Conservation (phyloP, 208 protist species). For the Trypanosoma conorhini region DNA sequence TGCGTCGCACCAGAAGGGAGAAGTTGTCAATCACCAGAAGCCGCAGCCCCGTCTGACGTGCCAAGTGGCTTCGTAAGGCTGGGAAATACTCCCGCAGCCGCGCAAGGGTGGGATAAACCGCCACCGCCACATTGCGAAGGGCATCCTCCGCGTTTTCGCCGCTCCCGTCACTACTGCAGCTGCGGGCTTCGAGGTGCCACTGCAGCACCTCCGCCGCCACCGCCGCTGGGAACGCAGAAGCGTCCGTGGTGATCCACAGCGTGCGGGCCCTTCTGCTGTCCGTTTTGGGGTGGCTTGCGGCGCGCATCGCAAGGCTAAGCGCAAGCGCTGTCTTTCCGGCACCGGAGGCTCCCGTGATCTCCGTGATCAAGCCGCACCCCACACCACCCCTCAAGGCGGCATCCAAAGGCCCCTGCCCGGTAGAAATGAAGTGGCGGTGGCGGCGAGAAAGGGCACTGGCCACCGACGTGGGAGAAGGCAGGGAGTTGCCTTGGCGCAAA, state of each 20-base stretch:
- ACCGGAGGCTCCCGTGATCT: slow-evolving; percentile 47
- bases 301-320: slow-evolving; percentile 16
- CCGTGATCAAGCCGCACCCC: slow-evolving; percentile 43
- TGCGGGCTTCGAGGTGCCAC: slow-evolving; percentile 14
- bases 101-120: slow-evolving; percentile 1
- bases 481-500: not conserved
- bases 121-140: slow-evolving; percentile 12
- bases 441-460: slow-evolving; percentile 5
- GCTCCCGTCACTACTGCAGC: not conserved
- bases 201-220: slow-evolving; percentile 6
- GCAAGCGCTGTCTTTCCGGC: slow-evolving; percentile 44
- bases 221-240: slow-evolving; percentile 16
- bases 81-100: slow-evolving; percentile 18
- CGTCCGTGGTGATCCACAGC: slow-evolving; percentile 24
- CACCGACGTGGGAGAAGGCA: slow-evolving; percentile 14
- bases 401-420: slow-evolving; percentile 50
- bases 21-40: slow-evolving; percentile 72
- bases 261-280: not conserved
- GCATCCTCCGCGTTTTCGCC: slow-evolving; percentile 6
- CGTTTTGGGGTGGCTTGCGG: not conserved
- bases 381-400: slow-evolving; percentile 44
- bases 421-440: slow-evolving; percentile 29
- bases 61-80: slow-evolving; percentile 11
- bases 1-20: slow-evolving; percentile 43
- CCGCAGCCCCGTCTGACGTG: slow-evolving; percentile 1